phyloP scores from a whole-genome alignment of 2,329 filamentous ascomycete species.

The Cladophialophora carrionii region DNA sequence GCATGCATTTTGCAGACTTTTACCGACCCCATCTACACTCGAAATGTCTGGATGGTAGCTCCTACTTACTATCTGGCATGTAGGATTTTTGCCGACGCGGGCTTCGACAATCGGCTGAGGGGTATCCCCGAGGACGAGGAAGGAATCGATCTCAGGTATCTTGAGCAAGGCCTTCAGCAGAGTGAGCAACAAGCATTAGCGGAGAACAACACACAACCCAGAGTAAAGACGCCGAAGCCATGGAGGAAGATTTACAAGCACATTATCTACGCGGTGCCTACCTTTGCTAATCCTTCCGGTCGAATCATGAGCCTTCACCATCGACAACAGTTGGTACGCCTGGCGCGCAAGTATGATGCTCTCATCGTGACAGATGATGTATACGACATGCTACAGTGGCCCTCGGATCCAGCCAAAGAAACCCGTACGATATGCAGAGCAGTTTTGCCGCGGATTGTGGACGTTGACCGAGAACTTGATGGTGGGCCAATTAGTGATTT shows the following conservation, averaged over 20 bases:
- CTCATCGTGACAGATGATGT: conserved; percentile 89
- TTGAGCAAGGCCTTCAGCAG: conserved; percentile 56
- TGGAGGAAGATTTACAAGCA: conserved; percentile 81
- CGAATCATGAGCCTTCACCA: conserved; percentile 74
- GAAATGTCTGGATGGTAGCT: conserved; percentile 76
- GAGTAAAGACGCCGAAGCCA: conserved; percentile 61
- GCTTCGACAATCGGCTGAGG: conserved; percentile 68
- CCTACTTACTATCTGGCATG: conserved; percentile 85
- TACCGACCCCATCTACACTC: conserved; percentile 75
- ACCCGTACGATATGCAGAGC: conserved; percentile 47
- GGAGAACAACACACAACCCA: conserved; percentile 50
- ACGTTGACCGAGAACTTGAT: conserved; percentile 72
- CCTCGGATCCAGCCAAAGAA: conserved; percentile 41
- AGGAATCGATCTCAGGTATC: conserved; percentile 69
- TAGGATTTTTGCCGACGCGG: conserved; percentile 80
- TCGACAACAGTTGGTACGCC: conserved; percentile 68
- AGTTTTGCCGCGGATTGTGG: conserved; percentile 70
- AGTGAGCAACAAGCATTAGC: conserved; percentile 53
- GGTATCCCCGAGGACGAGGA: conserved; percentile 76
- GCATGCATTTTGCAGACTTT: conserved; percentile 77
- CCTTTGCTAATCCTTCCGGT: conserved; percentile 85
- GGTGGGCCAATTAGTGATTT: conserved; percentile 65
- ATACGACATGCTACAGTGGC: conserved; percentile 90
- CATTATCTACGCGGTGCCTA: conserved; percentile 84
- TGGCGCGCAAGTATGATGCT: conserved; percentile 78